A percentile compares a stretch with the other conserved stretches of the same genome.
phyloP scores from a whole-genome alignment of 768 basidiomycete genomes.

The Pleurotus platypus region DNA sequence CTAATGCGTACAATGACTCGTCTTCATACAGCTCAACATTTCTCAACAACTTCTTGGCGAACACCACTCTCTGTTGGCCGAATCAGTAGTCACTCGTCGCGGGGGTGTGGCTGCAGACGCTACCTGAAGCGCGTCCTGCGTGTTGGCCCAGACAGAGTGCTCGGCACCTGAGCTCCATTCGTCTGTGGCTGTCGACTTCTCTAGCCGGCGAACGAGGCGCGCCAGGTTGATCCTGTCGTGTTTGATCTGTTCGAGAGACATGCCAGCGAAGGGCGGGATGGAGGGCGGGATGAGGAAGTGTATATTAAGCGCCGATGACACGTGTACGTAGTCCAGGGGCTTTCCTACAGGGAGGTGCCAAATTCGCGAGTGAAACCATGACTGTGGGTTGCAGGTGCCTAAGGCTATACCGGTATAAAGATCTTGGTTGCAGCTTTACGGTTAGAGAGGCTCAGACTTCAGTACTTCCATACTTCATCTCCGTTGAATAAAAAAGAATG shows the following conservation, averaged over 20 bases:
- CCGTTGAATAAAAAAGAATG: too few relatives aligned
- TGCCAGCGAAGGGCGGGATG: too few relatives aligned
- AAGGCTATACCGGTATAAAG: too few relatives aligned
- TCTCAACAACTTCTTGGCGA: constrained; percentile 52
- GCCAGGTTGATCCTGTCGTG: constrained; percentile 71
- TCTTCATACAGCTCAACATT: constrained; percentile 52
- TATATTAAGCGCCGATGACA: too few relatives aligned
- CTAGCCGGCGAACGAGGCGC: constrained; percentile 58
- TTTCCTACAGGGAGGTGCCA: too few relatives aligned
- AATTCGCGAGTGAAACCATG: too few relatives aligned
- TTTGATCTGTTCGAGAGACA: constrained; percentile 4
- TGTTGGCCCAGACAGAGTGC: constrained; percentile 48
- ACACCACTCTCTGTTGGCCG: constrained; percentile 40
- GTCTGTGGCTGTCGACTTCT: constrained; percentile 45
- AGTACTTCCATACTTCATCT: too few relatives aligned
- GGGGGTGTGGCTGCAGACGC: constrained; percentile 11
- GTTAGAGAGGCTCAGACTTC: too few relatives aligned
- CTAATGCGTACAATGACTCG: constrained; percentile 36
- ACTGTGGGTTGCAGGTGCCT: too few relatives aligned
- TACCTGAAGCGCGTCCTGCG: constrained; percentile 56
- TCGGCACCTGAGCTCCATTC: constrained; percentile 27
- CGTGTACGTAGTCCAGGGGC: too few relatives aligned
- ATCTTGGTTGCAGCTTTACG: too few relatives aligned
- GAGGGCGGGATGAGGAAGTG: too few relatives aligned
- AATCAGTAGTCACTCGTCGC: background rate